These are phyloP conservation scores for Leccinum arenicola DNA, from an alignment of 768 basidiomycete species.

Conservation along the genomic window DNA sequence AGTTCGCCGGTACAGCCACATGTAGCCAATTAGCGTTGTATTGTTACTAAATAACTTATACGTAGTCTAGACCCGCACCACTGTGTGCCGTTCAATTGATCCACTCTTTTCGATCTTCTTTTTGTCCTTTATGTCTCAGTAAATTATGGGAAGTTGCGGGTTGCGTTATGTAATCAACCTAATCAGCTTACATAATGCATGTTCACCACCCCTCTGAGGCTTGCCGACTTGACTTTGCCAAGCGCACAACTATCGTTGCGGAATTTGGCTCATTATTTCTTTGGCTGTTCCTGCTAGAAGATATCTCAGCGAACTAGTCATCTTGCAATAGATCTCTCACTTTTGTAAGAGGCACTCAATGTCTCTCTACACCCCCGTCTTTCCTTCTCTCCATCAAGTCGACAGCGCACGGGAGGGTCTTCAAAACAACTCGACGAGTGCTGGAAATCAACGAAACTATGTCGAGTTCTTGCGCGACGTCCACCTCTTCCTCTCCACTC, in stretches of 20 bases:
- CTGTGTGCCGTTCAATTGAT: not conserved
- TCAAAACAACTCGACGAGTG: not conserved
- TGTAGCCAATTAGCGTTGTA: not conserved
- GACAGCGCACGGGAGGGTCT: slow-evolving; percentile 6
- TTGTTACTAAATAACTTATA: not conserved
- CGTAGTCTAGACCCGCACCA: not conserved
- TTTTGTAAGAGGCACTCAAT: slow-evolving; percentile 12
- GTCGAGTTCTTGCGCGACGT: slow-evolving; percentile 29
- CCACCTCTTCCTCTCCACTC: slow-evolving; percentile 32
- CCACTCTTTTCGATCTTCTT: not conserved
- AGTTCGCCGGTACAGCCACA: not conserved
- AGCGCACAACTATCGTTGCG: not conserved
- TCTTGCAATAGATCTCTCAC: not conserved
- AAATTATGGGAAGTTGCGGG: not conserved
- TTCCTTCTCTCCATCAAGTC: slow-evolving; percentile 23
- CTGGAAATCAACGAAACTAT: slow-evolving; percentile 18
- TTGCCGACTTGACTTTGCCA: no score
- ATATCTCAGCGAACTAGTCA: not conserved
- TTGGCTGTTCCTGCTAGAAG: not conserved
- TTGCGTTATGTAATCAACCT: slow-evolving; percentile 11
- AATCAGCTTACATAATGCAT: slow-evolving; percentile 12
- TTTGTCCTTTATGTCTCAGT: not conserved
- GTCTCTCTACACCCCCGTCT: slow-evolving; percentile 36
- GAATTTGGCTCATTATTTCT: not conserved
- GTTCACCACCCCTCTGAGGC: not conserved